Evolutionary conservation across 306 rosid species (phyloP).

Genomic region (Cercis canadensis): DNA sequence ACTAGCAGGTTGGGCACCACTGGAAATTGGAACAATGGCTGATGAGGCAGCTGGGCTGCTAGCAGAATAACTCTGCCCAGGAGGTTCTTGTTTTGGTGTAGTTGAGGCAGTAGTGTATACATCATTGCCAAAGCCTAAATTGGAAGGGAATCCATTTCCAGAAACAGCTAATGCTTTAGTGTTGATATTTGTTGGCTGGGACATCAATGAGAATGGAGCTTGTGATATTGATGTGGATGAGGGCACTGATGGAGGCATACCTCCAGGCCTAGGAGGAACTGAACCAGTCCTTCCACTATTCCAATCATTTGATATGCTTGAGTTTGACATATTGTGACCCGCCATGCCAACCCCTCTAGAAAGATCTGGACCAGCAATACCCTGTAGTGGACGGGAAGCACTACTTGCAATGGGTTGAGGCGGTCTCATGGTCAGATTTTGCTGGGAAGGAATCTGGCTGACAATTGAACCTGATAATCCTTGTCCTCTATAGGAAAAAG

Average conservation of each 20-base stretch:
- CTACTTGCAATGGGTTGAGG: conserved; percentile 54
- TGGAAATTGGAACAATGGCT: conserved; percentile 62
- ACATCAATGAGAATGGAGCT: conserved; percentile 52
- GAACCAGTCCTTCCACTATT: conserved; percentile 59
- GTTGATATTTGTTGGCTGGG: conserved; percentile 57
- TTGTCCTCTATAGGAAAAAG: conserved; percentile 68
- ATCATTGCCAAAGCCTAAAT: conserved; percentile 56
- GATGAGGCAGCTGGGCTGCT: conserved; percentile 53
- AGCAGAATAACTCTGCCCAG: conserved; percentile 56
- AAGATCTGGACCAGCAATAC: conserved; percentile 48
- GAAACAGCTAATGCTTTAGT: conserved; percentile 60
- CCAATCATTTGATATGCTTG: conserved; percentile 67
- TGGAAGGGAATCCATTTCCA: conserved; percentile 79
- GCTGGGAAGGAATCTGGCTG: conserved; percentile 65
- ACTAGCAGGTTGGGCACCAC: conserved; percentile 58
- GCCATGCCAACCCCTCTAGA: conserved; percentile 48
- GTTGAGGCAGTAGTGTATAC: conserved; percentile 57
- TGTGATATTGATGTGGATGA: conserved; percentile 44
- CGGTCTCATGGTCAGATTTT: conserved; percentile 64
- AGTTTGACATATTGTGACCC: conserved; percentile 56
- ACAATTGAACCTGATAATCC: conserved; percentile 59
- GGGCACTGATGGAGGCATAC: conserved; percentile 54
- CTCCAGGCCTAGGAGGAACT: conserved; percentile 67
- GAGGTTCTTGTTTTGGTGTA: conserved; percentile 56
- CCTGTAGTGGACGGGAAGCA: conserved; percentile 60